These are phyloP conservation scores for Suillus decipiens DNA, from an alignment of 768 basidiomycete genomes.

Conservation along the genomic window DNA sequence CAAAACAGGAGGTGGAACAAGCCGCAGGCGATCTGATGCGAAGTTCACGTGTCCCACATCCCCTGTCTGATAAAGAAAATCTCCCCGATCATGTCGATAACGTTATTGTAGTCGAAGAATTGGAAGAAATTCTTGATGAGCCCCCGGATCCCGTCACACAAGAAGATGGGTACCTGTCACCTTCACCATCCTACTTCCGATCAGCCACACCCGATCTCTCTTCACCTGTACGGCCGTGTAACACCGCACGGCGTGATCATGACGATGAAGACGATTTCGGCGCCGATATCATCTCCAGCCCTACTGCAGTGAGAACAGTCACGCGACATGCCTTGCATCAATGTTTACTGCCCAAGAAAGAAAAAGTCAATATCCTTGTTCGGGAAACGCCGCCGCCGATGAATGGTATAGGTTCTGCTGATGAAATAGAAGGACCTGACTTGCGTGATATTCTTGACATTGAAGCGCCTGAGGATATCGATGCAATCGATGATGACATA, in stretches of 20 bases:
- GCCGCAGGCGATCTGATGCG: slow-evolving; percentile 19
- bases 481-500: slow-evolving; percentile 30
- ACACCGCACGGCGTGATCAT: slow-evolving; percentile 15
- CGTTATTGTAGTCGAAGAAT: slow-evolving; percentile 38
- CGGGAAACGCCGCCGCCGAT: slow-evolving; percentile 29
- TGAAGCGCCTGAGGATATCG: slow-evolving; percentile 47
- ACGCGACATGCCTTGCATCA: slow-evolving; percentile 16
- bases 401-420: slow-evolving; percentile 11
- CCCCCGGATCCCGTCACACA: slow-evolving; percentile 53
- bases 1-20: slow-evolving; percentile 9
- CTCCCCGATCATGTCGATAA: slow-evolving; percentile 39
- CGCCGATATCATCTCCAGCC: slow-evolving; percentile 45
- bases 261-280: slow-evolving; percentile 45
- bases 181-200: slow-evolving; percentile 51
- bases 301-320: slow-evolving; percentile 25
- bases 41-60: slow-evolving; percentile 35
- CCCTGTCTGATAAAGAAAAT: slow-evolving; percentile 45
- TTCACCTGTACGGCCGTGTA: slow-evolving; percentile 50
- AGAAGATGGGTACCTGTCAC: slow-evolving; percentile 86
- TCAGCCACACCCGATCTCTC: slow-evolving; percentile 62
- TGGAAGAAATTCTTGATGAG: slow-evolving; percentile 44
- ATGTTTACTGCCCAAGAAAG: slow-evolving; percentile 7
- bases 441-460: slow-evolving; percentile 46
- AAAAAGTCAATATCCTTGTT: slow-evolving; percentile 27
- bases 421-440: slow-evolving; percentile 40